These are phyloP conservation scores for Microdochium bolleyi DNA, from an alignment of 2,329 filamentous ascomycete species.

Conservation along the genomic window DNA sequence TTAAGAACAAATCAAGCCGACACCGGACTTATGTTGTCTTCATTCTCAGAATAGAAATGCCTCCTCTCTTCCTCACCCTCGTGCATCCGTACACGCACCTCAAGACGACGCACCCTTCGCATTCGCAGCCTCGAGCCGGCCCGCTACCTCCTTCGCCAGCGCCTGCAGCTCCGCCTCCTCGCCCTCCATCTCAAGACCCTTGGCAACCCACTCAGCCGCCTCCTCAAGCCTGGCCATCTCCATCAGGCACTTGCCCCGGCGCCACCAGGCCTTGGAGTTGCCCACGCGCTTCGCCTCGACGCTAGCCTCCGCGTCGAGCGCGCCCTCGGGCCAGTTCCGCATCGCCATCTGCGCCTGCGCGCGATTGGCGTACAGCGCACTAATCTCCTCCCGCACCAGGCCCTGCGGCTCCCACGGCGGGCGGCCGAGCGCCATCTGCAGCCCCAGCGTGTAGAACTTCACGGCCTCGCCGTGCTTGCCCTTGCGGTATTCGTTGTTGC, in stretches of 20 bases:
- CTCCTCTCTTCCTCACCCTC: too few species aligned
- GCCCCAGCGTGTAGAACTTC: slow-evolving; percentile 74
- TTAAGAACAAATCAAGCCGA: too few species aligned
- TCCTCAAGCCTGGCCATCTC: slow-evolving; percentile 89
- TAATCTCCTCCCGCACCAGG: slow-evolving; percentile 77
- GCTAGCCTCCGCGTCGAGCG: slow-evolving; percentile 80
- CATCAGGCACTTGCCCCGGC: slow-evolving; percentile 71
- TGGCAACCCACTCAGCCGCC: slow-evolving; percentile 69
- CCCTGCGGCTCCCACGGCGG: slow-evolving; percentile 84
- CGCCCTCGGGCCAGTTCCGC: slow-evolving; percentile 75
- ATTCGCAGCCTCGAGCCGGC: slow-evolving; percentile 28
- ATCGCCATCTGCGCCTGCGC: slow-evolving; percentile 84
- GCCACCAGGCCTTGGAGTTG: slow-evolving; percentile 94
- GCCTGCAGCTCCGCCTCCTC: slow-evolving; percentile 56
- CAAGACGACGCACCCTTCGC: slow-evolving; percentile 3
- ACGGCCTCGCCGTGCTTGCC: slow-evolving; percentile 66
- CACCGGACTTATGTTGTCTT: too few species aligned
- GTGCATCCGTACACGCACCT: background rate
- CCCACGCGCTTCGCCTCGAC: slow-evolving; percentile 80
- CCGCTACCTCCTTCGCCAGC: slow-evolving; percentile 56
- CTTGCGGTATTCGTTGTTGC: slow-evolving; percentile 78
- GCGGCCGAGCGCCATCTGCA: slow-evolving; percentile 78
- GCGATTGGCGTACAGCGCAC: slow-evolving; percentile 73
- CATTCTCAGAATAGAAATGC: too few species aligned
- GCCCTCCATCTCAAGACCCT: slow-evolving; percentile 76